Conservation (phyloP, 1,284 basidiomycete genomes). For the Tilletia indica region DNA sequence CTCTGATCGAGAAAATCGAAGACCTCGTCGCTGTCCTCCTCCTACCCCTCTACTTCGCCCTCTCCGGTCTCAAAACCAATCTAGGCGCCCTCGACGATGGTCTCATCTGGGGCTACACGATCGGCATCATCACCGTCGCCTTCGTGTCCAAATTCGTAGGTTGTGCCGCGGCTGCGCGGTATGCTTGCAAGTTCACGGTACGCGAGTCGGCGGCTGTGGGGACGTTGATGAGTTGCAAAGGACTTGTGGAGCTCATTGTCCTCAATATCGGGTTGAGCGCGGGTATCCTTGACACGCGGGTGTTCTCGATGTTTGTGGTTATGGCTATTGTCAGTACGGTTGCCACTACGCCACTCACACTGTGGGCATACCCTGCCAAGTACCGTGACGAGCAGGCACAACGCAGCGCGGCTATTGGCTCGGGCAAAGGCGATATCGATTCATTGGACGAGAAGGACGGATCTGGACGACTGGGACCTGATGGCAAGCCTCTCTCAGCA, state of each 20-base stretch:
- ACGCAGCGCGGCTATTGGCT: neutral
- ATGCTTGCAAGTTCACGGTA: constrained; percentile 67
- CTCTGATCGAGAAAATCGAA: constrained; percentile 63
- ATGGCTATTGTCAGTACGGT: constrained; percentile 82
- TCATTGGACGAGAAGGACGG: constrained; percentile 25
- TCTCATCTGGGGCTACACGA: constrained; percentile 79
- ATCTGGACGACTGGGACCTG: neutral
- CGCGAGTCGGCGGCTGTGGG: constrained; percentile 83
- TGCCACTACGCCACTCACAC: constrained; percentile 81
- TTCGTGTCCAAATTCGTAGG: constrained; percentile 70
- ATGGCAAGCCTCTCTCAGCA: constrained; percentile 24
- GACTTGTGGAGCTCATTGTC: constrained; percentile 74
- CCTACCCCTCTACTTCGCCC: constrained; percentile 78
- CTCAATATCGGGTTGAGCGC: constrained; percentile 82
- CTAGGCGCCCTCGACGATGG: constrained; percentile 62
- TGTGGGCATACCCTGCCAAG: constrained; percentile 68
- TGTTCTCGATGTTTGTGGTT: constrained; percentile 81
- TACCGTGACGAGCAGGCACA: constrained; percentile 30
- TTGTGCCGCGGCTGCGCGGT: constrained; percentile 64
- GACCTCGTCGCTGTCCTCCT: constrained; percentile 62
- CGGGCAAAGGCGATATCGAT: neutral
- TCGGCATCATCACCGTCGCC: constrained; percentile 76
- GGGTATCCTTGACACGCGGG: constrained; percentile 70
- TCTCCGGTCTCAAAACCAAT: constrained; percentile 80
- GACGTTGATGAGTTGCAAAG: constrained; percentile 89